Evolutionary conservation across 1,284 basidiomycete species (phyloP), one percentile per base, ranked within the genome.

Genomic region (Schizophyllum commune): DNA sequence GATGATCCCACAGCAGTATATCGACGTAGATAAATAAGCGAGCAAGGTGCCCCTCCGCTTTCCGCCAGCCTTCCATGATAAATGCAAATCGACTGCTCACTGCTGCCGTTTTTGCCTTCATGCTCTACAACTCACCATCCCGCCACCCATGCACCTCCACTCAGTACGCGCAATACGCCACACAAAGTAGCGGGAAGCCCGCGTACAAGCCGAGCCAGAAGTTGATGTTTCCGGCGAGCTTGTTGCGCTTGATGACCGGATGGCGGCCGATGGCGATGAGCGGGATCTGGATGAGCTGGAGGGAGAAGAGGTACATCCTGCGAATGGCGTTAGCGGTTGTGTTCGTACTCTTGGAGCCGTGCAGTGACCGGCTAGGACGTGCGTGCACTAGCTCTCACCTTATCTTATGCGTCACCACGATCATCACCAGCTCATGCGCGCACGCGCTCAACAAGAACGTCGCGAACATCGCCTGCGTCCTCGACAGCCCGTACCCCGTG

Each of bases 351-450:
- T 59, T n/a, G 47, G 32, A 55, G 54, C 13, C 17, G n/a, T 32
- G 27, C 32, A 32, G 52, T 19, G 39, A 61, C 52, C 4, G 20
- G n/a, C 15, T 15, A 19, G 8, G 52, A 8, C 11, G 47, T 20
- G 57, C 13, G n/a, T n/a, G n/a, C n/a, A n/a, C n/a, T n/a, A n/a
- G n/a, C n/a, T n/a, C n/a, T n/a, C n/a, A 76, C 83, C 72, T 72
- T 61, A 97, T 82, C 79, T 98, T 98, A 72, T 92, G 86, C 34
- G 91, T 92, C n/a, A 96, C 94, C 60, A 96, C 84, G 0, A 89
- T 88, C 96, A 99, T 99, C 62, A 99, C 95, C 56, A 99, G 80
- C 73, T 98, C 96, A 70, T 98, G 96, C 39, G 89, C 88, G 59
- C 85, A 81, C 0, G 95, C 95, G 61, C 91, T 94, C 53, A 97